phyloP scores from a whole-genome alignment of 257 asterid species.

The Eucommia ulmoides region DNA sequence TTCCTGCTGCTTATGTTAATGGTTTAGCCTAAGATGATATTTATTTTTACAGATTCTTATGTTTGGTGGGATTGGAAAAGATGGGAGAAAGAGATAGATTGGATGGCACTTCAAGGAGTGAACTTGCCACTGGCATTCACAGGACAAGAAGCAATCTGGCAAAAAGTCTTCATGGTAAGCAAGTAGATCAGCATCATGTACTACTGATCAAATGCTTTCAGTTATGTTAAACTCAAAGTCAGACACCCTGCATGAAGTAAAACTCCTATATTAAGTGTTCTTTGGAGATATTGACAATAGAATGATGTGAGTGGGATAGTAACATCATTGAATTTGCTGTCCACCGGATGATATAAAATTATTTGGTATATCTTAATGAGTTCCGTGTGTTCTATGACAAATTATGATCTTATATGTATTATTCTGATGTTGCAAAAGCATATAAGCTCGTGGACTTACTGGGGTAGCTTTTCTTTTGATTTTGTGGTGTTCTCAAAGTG shows the following conservation, averaged over 20 bases:
- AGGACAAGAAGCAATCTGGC: conserved; percentile 95
- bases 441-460: too few relatives aligned
- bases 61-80: conserved; percentile 99
- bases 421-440: too few relatives aligned
- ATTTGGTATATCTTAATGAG: too few relatives aligned
- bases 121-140: conserved; percentile 91
- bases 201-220: background rate
- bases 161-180: conserved; percentile 66
- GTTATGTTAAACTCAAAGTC: background rate
- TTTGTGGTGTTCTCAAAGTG: too few relatives aligned
- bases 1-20: conserved; percentile 12
- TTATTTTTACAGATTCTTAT: conserved; percentile 62
- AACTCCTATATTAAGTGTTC: background rate
- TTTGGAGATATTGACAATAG: background rate
- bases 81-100: conserved; percentile 98
- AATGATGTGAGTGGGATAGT: background rate
- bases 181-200: too few relatives aligned
- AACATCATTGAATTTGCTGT: background rate
- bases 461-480: too few relatives aligned
- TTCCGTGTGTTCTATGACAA: too few relatives aligned
- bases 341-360: background rate
- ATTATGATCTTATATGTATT: too few relatives aligned
- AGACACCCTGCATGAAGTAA: background rate
- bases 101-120: conserved; percentile 98
- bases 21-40: conserved; percentile 11